Conservation (phyloP, 2,329 filamentous ascomycete genomes). For the Apiospora pterosperma region DNA sequence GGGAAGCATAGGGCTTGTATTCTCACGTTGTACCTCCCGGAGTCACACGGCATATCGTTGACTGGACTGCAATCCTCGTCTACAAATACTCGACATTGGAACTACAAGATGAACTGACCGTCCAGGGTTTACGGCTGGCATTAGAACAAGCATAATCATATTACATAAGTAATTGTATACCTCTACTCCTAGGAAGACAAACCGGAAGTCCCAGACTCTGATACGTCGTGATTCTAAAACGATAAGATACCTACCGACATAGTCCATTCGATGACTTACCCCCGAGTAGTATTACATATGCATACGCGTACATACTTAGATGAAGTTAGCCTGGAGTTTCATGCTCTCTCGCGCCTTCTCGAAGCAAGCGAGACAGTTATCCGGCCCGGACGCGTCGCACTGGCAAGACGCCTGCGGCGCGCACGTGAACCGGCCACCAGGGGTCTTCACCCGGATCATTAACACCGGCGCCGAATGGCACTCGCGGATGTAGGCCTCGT, state of each 20-base stretch:
- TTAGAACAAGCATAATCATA: neutral
- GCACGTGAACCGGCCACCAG: too few relatives aligned
- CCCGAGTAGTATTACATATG: neutral
- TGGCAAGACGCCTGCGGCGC: neutral
- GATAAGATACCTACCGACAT: neutral
- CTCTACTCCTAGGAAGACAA: neutral
- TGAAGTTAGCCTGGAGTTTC: neutral
- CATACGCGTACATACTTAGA: too few relatives aligned
- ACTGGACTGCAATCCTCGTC: neutral
- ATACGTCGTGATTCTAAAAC: neutral
- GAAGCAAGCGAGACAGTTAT: slow-evolving; percentile 1
- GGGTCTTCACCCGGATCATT: too few relatives aligned
- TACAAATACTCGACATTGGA: neutral
- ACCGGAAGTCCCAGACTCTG: neutral
- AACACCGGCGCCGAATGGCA: slow-evolving; percentile 1
- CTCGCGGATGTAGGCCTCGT: neutral
- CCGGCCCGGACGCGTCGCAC: neutral
- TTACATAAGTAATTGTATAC: neutral
- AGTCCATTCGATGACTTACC: neutral
- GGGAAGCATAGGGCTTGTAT: neutral
- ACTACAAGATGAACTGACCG: neutral
- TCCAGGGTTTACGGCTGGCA: neutral
- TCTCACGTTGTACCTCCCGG: neutral
- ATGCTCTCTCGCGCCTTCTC: neutral
- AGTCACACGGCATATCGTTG: neutral